Conservation (phyloP, 768 basidiomycete genomes). For the Pluteus cervinus region DNA sequence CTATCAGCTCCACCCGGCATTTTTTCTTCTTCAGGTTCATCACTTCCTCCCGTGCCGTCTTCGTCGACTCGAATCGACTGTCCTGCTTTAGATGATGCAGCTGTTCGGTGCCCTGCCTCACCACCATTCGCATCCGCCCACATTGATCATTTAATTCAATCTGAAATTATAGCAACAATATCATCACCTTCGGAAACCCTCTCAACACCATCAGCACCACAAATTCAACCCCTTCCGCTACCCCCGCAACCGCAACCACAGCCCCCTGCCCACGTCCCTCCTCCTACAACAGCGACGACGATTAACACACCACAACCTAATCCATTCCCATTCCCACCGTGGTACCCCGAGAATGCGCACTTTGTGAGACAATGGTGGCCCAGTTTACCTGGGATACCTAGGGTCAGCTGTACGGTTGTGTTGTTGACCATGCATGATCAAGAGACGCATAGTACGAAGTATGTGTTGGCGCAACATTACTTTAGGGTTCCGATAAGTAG, state of each 20-base stretch:
- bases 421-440: conserved; percentile 59
- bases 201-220: conserved; percentile 4
- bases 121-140: too few species aligned
- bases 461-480: conserved; percentile 71
- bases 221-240: conserved; percentile 8
- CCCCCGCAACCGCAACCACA: conserved; percentile 9
- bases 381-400: conserved; percentile 52
- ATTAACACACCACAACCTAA: too few species aligned
- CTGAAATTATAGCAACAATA: too few species aligned
- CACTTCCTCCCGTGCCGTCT: too few species aligned
- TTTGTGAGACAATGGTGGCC: conserved; percentile 85
- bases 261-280: too few species aligned
- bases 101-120: too few species aligned
- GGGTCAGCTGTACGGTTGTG: conserved; percentile 68
- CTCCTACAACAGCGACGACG: too few species aligned
- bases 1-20: too few species aligned
- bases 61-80: too few species aligned
- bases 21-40: too few species aligned
- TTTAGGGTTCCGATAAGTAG: conserved; percentile 58
- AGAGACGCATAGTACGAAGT: conserved; percentile 52
- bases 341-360: conserved; percentile 71
- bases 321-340: conserved; percentile 61
- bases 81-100: too few species aligned
- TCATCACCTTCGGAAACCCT: conserved; percentile 3
- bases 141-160: too few species aligned